These are phyloP conservation scores for Dissophora ornata DNA, from an alignment of 192 early-diverging fungal species.

Conservation along the genomic window DNA sequence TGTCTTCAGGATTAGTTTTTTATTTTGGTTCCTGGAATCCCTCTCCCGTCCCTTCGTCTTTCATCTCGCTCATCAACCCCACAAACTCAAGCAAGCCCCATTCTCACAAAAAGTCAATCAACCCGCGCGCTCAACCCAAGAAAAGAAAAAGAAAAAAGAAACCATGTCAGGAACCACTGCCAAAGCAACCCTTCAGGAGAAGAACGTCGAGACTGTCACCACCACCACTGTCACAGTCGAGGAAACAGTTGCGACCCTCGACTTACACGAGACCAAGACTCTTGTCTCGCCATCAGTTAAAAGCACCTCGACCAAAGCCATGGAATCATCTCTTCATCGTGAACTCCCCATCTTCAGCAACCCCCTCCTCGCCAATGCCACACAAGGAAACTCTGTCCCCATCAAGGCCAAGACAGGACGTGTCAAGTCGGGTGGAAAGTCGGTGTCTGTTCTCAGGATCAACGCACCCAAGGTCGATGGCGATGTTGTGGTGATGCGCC, in stretches of 20 bases:
- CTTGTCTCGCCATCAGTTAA: not conserved
- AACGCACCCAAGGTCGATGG: slow-evolving; percentile 53
- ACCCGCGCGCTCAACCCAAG: not conserved
- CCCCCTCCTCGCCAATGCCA: slow-evolving; percentile 50
- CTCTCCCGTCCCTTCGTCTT: not conserved
- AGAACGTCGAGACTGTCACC: slow-evolving; percentile 21
- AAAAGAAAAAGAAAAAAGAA: not conserved
- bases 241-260: slow-evolving; percentile 28
- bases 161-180: slow-evolving; percentile 31
- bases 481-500: slow-evolving; percentile 47
- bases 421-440: slow-evolving; percentile 34
- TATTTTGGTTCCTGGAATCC: too few relatives aligned
- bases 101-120: not conserved
- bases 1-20: too few relatives aligned
- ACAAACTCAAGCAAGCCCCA: too few relatives aligned
- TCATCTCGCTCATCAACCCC: not conserved
- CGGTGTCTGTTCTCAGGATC: slow-evolving; percentile 42
- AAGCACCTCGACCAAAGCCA: not conserved
- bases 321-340: slow-evolving; percentile 8
- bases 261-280: too few relatives aligned
- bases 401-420: slow-evolving; percentile 42
- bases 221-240: slow-evolving; percentile 21
- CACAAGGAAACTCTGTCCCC: slow-evolving; percentile 45
- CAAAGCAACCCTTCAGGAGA: slow-evolving; percentile 23
- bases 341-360: slow-evolving; percentile 54